phyloP scores from a whole-genome alignment of 2,329 filamentous ascomycete genomes.

The Stagonosporopsis vannaccii region DNA sequence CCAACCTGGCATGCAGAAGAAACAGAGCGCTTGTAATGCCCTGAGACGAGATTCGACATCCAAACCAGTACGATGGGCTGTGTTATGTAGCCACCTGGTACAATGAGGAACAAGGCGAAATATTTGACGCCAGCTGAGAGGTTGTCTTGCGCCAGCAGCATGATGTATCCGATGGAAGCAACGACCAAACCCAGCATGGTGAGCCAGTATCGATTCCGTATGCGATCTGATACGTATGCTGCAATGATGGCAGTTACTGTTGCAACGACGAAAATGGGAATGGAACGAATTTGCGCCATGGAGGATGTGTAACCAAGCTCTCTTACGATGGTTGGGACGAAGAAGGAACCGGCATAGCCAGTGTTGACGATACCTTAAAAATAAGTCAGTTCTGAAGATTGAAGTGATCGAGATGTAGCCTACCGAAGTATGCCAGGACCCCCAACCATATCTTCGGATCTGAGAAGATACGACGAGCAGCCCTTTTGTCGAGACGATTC shows the following conservation, averaged over 20 bases:
- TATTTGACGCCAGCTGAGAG: slow-evolving; percentile 59
- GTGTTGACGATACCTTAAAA: slow-evolving; percentile 52
- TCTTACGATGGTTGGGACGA: slow-evolving; percentile 51
- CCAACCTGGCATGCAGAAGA: slow-evolving; percentile 56
- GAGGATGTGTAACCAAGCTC: slow-evolving; percentile 50
- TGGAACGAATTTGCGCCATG: slow-evolving; percentile 47
- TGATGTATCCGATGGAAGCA: slow-evolving; percentile 62
- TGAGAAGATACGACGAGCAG: slow-evolving; percentile 55
- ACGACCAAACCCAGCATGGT: slow-evolving; percentile 58
- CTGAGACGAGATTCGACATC: slow-evolving; percentile 64
- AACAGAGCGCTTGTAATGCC: slow-evolving; percentile 65
- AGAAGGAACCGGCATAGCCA: slow-evolving; percentile 55
- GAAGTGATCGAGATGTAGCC: background rate
- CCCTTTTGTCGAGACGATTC: slow-evolving; percentile 59
- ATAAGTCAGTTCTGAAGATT: background rate
- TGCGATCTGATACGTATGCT: slow-evolving; percentile 58
- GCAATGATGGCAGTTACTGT: slow-evolving; percentile 45
- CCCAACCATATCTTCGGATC: slow-evolving; percentile 43
- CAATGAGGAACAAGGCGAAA: slow-evolving; percentile 63
- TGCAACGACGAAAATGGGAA: slow-evolving; percentile 51
- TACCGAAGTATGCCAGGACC: slow-evolving; percentile 32
- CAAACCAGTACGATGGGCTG: slow-evolving; percentile 64
- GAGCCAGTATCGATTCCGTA: slow-evolving; percentile 63
- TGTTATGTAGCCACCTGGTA: slow-evolving; percentile 61
- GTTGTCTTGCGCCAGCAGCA: slow-evolving; percentile 58